Percentiles rank a stretch among this genome's conserved stretches.
Conservation (phyloP, 176 grass and related monocot genomes). For the Paspalum notatum region DNA sequence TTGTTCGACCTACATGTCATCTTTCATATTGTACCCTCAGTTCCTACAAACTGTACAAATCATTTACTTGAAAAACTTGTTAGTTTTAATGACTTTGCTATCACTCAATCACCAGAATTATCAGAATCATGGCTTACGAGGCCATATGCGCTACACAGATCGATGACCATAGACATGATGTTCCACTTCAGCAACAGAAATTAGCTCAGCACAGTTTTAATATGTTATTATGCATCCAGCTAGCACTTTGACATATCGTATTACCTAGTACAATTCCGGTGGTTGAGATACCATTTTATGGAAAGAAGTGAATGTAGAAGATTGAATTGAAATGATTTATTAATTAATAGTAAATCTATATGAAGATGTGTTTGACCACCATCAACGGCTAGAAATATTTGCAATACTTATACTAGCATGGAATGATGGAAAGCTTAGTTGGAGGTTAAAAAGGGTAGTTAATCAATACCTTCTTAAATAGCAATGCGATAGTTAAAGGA, state of each 20-base stretch:
- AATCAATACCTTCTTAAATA: conserved; percentile 7
- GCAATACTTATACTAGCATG: not conserved
- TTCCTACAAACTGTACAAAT: too few species aligned
- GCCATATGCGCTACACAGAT: too few species aligned
- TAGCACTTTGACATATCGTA: not conserved
- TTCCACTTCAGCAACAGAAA: too few species aligned
- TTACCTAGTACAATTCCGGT: not conserved
- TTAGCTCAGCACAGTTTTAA: not conserved
- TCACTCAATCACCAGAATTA: too few species aligned
- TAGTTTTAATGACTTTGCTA: too few species aligned
- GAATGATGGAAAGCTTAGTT: not conserved
- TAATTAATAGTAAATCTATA: not conserved
- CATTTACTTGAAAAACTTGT: too few species aligned
- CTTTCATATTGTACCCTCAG: too few species aligned
- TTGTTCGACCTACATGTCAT: too few species aligned
- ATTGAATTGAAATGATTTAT: not conserved
- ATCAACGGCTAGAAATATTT: not conserved
- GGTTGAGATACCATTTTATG: not conserved
- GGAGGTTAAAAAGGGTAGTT: not conserved
- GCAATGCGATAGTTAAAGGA: not conserved
- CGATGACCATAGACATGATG: too few species aligned
- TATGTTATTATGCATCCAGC: not conserved
- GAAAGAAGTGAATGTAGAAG: not conserved
- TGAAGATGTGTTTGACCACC: not conserved
- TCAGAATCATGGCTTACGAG: too few species aligned